Percentiles rank a stretch among this genome's conserved stretches.
Evolutionary conservation across 1,284 basidiomycete genomes (phyloP).

Genomic region (Rugosomyces carneus): DNA sequence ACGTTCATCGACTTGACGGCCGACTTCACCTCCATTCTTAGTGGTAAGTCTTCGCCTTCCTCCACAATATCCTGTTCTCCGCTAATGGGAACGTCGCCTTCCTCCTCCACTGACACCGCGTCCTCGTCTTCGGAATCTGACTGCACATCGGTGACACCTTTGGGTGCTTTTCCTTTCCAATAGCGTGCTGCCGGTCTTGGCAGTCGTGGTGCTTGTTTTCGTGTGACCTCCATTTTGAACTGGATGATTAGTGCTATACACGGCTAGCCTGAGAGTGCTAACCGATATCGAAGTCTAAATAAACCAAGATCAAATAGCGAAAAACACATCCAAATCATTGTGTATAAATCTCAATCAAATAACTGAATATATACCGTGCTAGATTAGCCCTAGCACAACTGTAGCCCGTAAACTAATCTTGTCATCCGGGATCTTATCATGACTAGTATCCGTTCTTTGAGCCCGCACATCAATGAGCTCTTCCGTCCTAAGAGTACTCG

Average conservation of each 20-base stretch:
- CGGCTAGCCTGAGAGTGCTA: too few relatives aligned
- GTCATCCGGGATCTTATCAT: conserved; percentile 23
- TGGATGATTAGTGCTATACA: too few relatives aligned
- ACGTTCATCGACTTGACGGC: conserved; percentile 59
- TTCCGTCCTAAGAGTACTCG: conserved; percentile 55
- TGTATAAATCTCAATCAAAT: too few relatives aligned
- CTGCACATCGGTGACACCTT: conserved; percentile 52
- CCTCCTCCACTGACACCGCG: conserved; percentile 36
- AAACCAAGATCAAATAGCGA: conserved; percentile 10
- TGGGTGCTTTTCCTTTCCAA: conserved; percentile 81
- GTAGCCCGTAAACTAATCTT: conserved; percentile 68
- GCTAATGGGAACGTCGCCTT: conserved; percentile 52
- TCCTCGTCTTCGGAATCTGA: conserved; percentile 61
- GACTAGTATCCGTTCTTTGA: conserved; percentile 30
- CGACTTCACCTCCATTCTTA: conserved; percentile 26
- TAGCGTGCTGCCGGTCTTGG: conserved; percentile 72
- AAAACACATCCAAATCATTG: conserved; percentile 3
- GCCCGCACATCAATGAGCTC: conserved; percentile 48
- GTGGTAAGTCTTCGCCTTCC: conserved; percentile 40
- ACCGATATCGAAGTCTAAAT: too few relatives aligned
- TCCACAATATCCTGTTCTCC: conserved; percentile 46
- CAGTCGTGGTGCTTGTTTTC: conserved; percentile 66
- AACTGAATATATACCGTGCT: too few relatives aligned
- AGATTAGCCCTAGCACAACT: conserved; percentile 69
- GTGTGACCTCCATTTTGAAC: conserved; percentile 22